Evolutionary conservation across 2,329 filamentous ascomycete genomes (phyloP), one percentile per base, ranked within the genome.

Genomic region (Aphanoascus verrucosus): DNA sequence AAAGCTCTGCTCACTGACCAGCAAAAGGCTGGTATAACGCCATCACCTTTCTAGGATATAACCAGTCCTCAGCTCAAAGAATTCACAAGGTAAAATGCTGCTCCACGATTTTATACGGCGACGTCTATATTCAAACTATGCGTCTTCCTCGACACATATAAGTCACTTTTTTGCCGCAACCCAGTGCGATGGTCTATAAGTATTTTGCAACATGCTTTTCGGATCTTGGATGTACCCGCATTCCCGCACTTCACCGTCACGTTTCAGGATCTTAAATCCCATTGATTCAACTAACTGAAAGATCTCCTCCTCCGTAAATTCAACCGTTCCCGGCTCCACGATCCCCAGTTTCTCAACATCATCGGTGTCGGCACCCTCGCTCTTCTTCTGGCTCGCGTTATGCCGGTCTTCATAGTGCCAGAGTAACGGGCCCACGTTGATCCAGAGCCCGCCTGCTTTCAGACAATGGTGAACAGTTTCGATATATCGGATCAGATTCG

Each of bases 331-430:
- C 0, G 88, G 88, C 61, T 94, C 89, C 0, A 83, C 89, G 58
- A 96, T 94, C 1, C 88, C 88, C 43, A 77, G 57, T 54, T 62
- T 64, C 52, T 51, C 65, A 59, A 60, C 66, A 60, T 46, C 49
- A 54, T 56, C 74, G 14, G 74, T 76, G 57, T 75, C 70, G 55
- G 77, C 74, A 32, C 55, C 60, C 5, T 32, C 55, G n/a, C 52
- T 11, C 78, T 73, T 62, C 80, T 74, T 59, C 78, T 76, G 38
- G 80, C 78, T 41, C 5, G 43, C 45, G 0, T 79, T 80, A 0
- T 80, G 76, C 41, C 84, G 79, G 60, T 88, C 85, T 65, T 94
- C 88, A 67, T 94, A 97, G 68, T 98, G 94, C 93, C 93, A 98
- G 40, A 97, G 74, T 52, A 98, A 71, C 0, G 93, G 93, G 0